A percentile compares a stretch with the other conserved stretches of the same genome.
Conservation (phyloP, 2,329 filamentous ascomycete species). For the Rhynchosporium graminicola region DNA sequence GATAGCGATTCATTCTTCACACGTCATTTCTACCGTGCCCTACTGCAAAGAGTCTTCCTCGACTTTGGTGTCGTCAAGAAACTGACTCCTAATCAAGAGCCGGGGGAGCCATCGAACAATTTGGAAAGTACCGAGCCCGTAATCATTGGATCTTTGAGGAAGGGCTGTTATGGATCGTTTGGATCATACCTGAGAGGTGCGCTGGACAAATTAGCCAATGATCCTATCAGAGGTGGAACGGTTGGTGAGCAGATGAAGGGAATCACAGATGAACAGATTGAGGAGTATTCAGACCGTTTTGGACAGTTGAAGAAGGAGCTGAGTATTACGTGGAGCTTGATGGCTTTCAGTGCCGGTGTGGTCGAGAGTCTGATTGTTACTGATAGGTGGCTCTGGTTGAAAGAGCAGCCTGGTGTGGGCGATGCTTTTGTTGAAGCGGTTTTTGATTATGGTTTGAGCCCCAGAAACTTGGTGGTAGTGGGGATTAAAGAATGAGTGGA, state of each 20-base stretch:
- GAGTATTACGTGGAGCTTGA: conserved; percentile 86
- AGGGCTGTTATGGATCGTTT: conserved; percentile 76
- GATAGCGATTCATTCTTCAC: conserved; percentile 90
- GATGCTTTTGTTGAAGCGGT: conserved; percentile 90
- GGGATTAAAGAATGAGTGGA: conserved; percentile 65
- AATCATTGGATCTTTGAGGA: conserved; percentile 82
- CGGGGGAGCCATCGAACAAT: conserved; percentile 18
- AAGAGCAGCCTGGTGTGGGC: conserved; percentile 73
- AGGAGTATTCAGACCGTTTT: conserved; percentile 67
- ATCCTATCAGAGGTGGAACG: conserved; percentile 59
- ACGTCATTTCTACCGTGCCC: conserved; percentile 86
- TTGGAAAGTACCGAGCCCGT: conserved; percentile 69
- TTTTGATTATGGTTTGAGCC: conserved; percentile 84
- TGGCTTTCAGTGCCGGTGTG: conserved; percentile 91
- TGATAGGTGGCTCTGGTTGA: conserved; percentile 85
- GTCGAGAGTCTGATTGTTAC: conserved; percentile 88
- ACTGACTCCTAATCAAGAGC: conserved; percentile 33
- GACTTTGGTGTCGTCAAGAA: conserved; percentile 76
- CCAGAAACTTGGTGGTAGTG: conserved; percentile 89
- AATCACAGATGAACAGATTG: conserved; percentile 75
- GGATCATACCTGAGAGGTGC: conserved; percentile 78
- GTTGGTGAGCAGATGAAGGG: conserved; percentile 65
- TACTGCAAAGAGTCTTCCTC: conserved; percentile 89
- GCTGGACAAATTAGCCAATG: conserved; percentile 67
- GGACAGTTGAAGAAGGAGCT: conserved; percentile 72